Evolutionary conservation across 208 protist genomes (phyloP), one percentile per base, ranked within the genome.

Genomic region (Crithidia fasciculata): DNA sequence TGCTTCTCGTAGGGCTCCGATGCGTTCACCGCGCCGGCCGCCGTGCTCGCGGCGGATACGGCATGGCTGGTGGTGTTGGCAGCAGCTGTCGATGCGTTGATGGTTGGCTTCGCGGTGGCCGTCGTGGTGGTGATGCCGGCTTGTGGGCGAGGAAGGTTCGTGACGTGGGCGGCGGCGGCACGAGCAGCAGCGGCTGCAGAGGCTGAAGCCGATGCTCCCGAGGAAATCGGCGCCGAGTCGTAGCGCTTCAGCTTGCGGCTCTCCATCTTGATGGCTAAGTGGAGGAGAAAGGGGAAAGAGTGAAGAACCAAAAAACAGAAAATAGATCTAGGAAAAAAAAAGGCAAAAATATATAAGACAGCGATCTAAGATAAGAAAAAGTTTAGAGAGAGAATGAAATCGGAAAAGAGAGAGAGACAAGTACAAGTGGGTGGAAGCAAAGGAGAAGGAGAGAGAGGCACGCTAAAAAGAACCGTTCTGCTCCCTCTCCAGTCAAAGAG

Each of bases 221-320:
- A 41, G 12, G 74, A 63, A 19, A 79, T 65, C 39, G 74, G 74
- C 37, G 74, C 74, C 8, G 74, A 79, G 61, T 79, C 74, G 50
- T 79, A 79, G 36, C 74, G 74, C 61, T 79, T 79, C 53, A 79
- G 54, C 49, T 64, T 73, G 0, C 74, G 74, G 16, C 39, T 70
- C 52, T 79, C 74, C 74, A 79, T 79, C 3, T 3, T 52, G 7
- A 9, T 44, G 2, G 8, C 10, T n/a, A 15, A 19, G 13, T 41
- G 12, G 19, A n/a, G 50, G 45, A 39, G 45, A 44, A 28, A 28
- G 28, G 28, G 28, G 28, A 28, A 28, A 28, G 0, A 28, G 28
- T 28, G 28, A 28, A 28, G 36, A 70, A 36, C n/a, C n/a, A 50
- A 49, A 36, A 75, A 76, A 39, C n/a, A n/a, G n/a, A n/a, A n/a